These are phyloP conservation scores for Protea cynaroides DNA, from an alignment of 164 flowering plant species.

Conservation along the genomic window DNA sequence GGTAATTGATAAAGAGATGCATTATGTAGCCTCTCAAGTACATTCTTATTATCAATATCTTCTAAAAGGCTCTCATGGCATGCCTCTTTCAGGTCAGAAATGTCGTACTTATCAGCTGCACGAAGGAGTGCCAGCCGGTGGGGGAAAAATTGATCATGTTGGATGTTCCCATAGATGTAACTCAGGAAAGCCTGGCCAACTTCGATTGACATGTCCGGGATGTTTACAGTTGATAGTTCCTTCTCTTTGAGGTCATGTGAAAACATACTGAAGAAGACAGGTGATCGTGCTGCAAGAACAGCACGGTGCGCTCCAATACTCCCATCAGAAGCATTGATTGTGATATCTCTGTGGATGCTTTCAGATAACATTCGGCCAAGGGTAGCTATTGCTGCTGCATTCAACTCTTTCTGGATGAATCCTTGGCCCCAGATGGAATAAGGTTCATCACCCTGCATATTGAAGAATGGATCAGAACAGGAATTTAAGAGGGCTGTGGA, in stretches of 20 bases:
- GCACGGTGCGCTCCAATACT: conserved; percentile 79
- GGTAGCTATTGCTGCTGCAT: conserved; percentile 41
- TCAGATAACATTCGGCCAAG: conserved; percentile 81
- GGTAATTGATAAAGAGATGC: conserved; percentile 71
- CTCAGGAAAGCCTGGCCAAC: conserved; percentile 66
- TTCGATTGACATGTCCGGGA: conserved; percentile 80
- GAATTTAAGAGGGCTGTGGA: background rate
- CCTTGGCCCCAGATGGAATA: conserved; percentile 77
- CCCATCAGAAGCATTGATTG: conserved; percentile 72
- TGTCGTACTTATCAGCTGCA: conserved; percentile 90
- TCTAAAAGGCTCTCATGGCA: conserved; percentile 85
- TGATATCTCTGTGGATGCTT: conserved; percentile 76
- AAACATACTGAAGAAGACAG: conserved; percentile 92
- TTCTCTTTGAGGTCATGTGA: conserved; percentile 85
- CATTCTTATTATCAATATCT: conserved; percentile 79
- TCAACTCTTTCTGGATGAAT: conserved; percentile 28
- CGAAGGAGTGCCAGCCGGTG: conserved; percentile 72
- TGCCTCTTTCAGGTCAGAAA: conserved; percentile 70
- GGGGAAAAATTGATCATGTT: conserved; percentile 53
- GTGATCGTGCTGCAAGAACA: conserved; percentile 74
- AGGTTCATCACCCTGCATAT: conserved; percentile 66
- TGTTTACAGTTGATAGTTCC: conserved; percentile 65
- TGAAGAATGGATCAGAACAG: background rate
- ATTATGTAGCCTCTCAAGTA: conserved; percentile 78
- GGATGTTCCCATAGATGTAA: conserved; percentile 72